Evolutionary conservation across 768 basidiomycete species (phyloP).

Genomic region (Rhizopogon vesiculosus): DNA sequence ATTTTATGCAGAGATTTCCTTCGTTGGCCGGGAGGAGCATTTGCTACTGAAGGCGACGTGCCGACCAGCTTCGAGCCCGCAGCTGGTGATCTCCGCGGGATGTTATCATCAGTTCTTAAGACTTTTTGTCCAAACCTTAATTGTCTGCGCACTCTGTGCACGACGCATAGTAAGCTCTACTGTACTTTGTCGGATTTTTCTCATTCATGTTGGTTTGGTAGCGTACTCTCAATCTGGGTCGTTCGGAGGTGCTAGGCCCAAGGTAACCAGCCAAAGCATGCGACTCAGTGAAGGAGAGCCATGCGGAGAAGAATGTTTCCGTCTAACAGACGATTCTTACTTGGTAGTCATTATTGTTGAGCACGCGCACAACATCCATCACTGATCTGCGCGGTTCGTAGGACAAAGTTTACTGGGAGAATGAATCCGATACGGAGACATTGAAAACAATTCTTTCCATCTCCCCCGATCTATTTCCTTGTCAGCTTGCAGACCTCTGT

Average conservation of each 20-base stretch:
- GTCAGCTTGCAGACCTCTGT: constrained; percentile 44
- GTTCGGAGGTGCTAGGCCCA: constrained; percentile 12
- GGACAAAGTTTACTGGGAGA: constrained; percentile 22
- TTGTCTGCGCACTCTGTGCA: constrained; percentile 38
- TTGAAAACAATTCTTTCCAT: constrained; percentile 36
- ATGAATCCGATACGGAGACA: constrained; percentile 8
- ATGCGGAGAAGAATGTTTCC: constrained; percentile 29
- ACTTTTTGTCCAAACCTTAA: constrained; percentile 43
- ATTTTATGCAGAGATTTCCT: constrained; percentile 30
- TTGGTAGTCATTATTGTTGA: not conserved
- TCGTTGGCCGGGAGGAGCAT: constrained; percentile 29
- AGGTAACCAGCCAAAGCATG: constrained; percentile 17
- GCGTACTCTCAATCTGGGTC: not conserved
- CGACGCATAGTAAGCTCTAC: constrained; percentile 29
- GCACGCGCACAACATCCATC: not conserved
- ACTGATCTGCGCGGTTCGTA: constrained; percentile 4
- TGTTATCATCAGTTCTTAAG: constrained; percentile 26
- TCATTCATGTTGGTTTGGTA: not conserved
- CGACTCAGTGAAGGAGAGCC: constrained; percentile 22
- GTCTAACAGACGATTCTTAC: constrained; percentile 10
- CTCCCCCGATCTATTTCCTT: constrained; percentile 43
- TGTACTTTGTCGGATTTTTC: not conserved
- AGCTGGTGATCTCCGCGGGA: constrained; percentile 23
- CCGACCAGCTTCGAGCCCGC: constrained; percentile 10
- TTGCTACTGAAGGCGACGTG: not conserved